A percentile compares a stretch with the other conserved stretches of the same genome.
These are phyloP conservation scores for Cyanidium caldarium DNA, from an alignment of 23 red algal genomes.

Conservation along the genomic window DNA sequence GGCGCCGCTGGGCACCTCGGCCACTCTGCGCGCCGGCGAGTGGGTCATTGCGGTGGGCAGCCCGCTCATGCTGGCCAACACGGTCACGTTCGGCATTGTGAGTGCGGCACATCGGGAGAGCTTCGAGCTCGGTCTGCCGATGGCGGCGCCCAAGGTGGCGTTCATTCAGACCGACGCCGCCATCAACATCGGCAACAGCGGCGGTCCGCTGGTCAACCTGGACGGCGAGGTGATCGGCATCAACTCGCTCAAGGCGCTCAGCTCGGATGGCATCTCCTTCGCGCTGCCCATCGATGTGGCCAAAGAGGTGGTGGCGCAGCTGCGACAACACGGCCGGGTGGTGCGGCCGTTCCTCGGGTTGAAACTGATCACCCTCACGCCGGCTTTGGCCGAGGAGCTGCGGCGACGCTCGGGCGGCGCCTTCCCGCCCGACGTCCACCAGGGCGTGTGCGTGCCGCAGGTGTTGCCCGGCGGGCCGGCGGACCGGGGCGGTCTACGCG, in stretches of 20 bases:
- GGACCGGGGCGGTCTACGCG: constrained; percentile 49
- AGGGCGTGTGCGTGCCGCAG: constrained; percentile 56
- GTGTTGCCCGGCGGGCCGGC: constrained; percentile 52
- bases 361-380: constrained; percentile 53
- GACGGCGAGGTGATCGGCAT: constrained; percentile 90
- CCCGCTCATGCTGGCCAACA: constrained; percentile 70
- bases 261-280: constrained; percentile 74
- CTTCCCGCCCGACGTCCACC: constrained; percentile 34
- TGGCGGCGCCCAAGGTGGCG: constrained; percentile 28
- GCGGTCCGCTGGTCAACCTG: constrained; percentile 68
- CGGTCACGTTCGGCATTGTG: constrained; percentile 59
- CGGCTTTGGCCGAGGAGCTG: constrained; percentile 54
- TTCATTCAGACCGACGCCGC: constrained; percentile 86
- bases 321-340: constrained; percentile 56
- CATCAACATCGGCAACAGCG: constrained; percentile 84
- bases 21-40: constrained; percentile 48
- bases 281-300: constrained; percentile 83
- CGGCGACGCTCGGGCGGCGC: constrained; percentile 33
- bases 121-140: constrained; percentile 24
- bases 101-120: constrained; percentile 51
- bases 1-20: constrained; percentile 48
- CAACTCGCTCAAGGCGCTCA: constrained; percentile 62
- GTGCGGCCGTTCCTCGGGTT: constrained; percentile 66
- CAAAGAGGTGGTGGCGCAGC: constrained; percentile 55
- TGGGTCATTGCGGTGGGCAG: constrained; percentile 76